Evolutionary conservation across 225 moss, liverwort and hornwort genomes (phyloP).

Genomic region (Polytrichum commune): DNA sequence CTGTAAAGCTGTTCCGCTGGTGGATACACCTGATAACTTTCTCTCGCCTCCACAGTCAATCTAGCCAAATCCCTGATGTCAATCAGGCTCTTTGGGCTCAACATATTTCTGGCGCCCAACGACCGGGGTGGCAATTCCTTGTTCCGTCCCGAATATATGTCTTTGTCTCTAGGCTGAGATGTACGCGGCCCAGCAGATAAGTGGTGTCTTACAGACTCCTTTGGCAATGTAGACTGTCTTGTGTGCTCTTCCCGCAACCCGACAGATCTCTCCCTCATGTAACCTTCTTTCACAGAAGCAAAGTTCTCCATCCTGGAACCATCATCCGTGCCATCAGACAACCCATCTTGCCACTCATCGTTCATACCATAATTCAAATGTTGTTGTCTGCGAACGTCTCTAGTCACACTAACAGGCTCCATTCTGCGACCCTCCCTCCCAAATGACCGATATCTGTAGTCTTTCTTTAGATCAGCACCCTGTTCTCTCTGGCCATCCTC

Average conservation of each 20-base stretch:
- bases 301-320: neutral
- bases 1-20: too few species aligned
- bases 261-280: conserved; percentile 12
- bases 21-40: conserved; percentile 20
- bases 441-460: conserved; percentile 27
- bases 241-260: conserved; percentile 32
- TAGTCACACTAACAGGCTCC: conserved; percentile 9
- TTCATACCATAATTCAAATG: neutral
- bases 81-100: conserved; percentile 35
- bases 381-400: conserved; percentile 7
- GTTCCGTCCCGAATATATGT: conserved; percentile 14
- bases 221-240: conserved; percentile 17
- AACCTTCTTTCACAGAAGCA: conserved; percentile 19
- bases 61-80: conserved; percentile 42
- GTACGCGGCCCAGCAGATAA: neutral
- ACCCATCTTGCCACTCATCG: conserved; percentile 18
- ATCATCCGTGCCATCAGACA: conserved; percentile 11
- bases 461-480: conserved; percentile 17
- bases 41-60: conserved; percentile 36
- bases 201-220: conserved; percentile 18
- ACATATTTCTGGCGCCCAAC: conserved; percentile 20
- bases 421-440: conserved; percentile 18
- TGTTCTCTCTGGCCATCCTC: conserved; percentile 18
- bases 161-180: conserved; percentile 18
- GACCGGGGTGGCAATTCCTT: conserved; percentile 47